Percentiles rank a stretch among this genome's conserved stretches.
phyloP scores from a whole-genome alignment of 257 asterid genomes.

The Solanum lycopersicoides region DNA sequence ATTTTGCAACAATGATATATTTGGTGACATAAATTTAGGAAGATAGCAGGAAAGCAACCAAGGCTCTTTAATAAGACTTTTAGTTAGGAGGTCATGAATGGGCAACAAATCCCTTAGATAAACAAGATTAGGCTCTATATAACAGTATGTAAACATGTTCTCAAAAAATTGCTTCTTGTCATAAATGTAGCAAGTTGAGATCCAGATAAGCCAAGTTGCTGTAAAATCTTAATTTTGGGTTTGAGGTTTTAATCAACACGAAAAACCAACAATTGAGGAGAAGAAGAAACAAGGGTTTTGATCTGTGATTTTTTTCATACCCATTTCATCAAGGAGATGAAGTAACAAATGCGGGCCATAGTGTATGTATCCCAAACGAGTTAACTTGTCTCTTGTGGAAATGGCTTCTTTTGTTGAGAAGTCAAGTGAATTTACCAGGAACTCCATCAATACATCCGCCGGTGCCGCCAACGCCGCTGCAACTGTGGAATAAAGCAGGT shows the following conservation, averaged over 20 bases:
- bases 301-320: conserved; percentile 8
- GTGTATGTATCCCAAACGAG: not conserved
- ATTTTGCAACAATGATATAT: not conserved
- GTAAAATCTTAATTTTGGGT: conserved; percentile 1
- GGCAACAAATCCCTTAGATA: conserved; percentile 1
- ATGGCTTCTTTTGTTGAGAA: not conserved
- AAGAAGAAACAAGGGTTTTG: not conserved
- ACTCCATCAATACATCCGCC: not conserved
- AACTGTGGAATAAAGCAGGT: not conserved
- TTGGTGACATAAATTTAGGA: not conserved
- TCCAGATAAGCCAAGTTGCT: conserved; percentile 5
- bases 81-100: not conserved
- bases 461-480: not conserved
- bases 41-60: not conserved
- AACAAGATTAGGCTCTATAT: not conserved
- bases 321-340: not conserved
- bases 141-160: not conserved
- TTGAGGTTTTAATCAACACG: conserved; percentile 2
- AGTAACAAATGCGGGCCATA: not conserved
- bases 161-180: not conserved
- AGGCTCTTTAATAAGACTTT: not conserved
- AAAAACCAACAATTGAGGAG: not conserved
- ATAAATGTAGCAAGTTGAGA: not conserved
- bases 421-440: not conserved
- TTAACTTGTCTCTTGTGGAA: not conserved